Base-by-base conservation (phyloP, 371 early-diverging fungal species). In the Lichtheimia ramosa region DNA sequence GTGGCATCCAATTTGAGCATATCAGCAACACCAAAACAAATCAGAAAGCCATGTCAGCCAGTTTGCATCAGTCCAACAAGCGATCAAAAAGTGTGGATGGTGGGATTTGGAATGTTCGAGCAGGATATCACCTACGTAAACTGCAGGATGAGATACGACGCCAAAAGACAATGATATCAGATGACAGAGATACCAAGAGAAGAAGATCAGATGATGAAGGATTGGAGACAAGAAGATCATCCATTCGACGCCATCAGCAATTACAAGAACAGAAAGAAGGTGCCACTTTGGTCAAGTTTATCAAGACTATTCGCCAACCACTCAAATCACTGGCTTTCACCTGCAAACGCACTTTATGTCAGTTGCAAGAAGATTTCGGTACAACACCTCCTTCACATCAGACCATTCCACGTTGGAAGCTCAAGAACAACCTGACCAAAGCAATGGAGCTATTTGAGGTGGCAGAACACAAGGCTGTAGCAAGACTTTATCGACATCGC, bases 1-100 rank as follows among this genome's bases (percentile, higher is more conserved):
- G 86, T 62, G 88, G 87, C 28, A 62, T 88, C 13, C 85, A 88
- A 51, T 84, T 83, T 65, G 88, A 86, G 54, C 77, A 82, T 41
- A 71, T 88, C 59, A 77, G 82, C 23, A 15, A 43, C 3, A 14
- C 59, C 39, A 59, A 43, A 25, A 16, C 40, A 18, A 14, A n/a
- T 18, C 34, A 39, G 59, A 43, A 61, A 53, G 34, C 51, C 24
- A 59, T 51, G 41, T 48, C 51, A 12, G 28, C 41, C n/a, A 41
- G 56, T 3, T 43, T 55, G 27, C 56, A 55, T 15, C 10, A 34
- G 15, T 51, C 51, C 39, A 43, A 14, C 28, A 53, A 54, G 50
- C 27, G 54, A 13, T 28, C 54, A 40, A 24, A 27, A n/a, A 27
- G 54, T 24, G 15, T 53, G 34, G 42, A 48, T 34, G 55, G 52